Evolutionary conservation across 257 asterid species (phyloP), one percentile per base, ranked within the genome.

Genomic region (Lycium barbarum): DNA sequence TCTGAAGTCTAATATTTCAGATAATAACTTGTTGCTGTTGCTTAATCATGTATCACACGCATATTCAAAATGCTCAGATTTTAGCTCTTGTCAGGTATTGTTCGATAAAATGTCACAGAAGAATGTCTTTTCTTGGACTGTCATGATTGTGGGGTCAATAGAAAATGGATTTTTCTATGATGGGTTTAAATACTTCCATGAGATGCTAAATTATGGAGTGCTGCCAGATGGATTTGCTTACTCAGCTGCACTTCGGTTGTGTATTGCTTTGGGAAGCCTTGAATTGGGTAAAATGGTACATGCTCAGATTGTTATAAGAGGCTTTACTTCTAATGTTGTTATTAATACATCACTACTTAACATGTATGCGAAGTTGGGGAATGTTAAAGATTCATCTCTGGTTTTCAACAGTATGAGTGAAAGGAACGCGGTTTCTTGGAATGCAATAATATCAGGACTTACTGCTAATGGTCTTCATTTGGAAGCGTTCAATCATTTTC

Each of bases 381-480:
- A 85, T 45, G 81, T 89, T 55, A 89, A 87, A 62, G 85, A 86
- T 85, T 90, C 92, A 59, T 79, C 79, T 70, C 85, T 70, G 80
- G 90, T 89, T 47, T 92, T 92, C 84, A 83, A 84, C 76, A 86
- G 85, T 83, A 88, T 92, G 91, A 79, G 53, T 66, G 92, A 87
- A 61, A 90, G 83, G 65, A 92, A 89, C 61, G 86, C 80, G 18
- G 90, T 90, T 83, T 84, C 95, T 20, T 90, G 93, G 95, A 92
- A 90, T 89, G 90, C 93, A 33, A 88, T 92, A 88, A 92, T 92
- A 88, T 90, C 95, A 17, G 93, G 91, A 72, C 87, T 92, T 84
- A 85, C 91, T 38, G 86, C 87, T 51, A 90, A 92, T 35, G 91
- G 92, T 43, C 87, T 89, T 80, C 90, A 88, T 74, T 57, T 57